These are phyloP conservation scores for Dictyostelium brefeldianum DNA, from an alignment of 78 protist genomes.

Conservation along the genomic window DNA sequence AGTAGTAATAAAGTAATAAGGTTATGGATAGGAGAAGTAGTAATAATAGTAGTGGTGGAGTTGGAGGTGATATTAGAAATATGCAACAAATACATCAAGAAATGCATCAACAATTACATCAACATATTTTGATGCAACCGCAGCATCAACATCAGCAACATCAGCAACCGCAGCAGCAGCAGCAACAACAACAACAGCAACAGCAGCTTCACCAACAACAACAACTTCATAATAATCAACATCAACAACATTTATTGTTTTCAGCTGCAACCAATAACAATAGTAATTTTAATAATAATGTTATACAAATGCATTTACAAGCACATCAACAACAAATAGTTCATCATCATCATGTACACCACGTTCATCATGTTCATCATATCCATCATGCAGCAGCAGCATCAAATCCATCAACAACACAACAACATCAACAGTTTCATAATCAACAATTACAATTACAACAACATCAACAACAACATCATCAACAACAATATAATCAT, in stretches of 20 bases:
- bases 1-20: too few species aligned
- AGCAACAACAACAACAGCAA: neutral
- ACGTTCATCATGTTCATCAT: neutral
- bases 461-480: neutral
- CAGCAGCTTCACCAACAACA: neutral
- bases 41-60: too few species aligned
- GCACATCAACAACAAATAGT: conserved; percentile 16
- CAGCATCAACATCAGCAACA: neutral
- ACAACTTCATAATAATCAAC: neutral
- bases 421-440: conserved; percentile 14
- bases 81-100: conserved; percentile 5
- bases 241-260: too few species aligned
- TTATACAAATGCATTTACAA: neutral
- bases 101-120: neutral
- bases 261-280: neutral
- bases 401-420: neutral
- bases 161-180: neutral
- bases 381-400: neutral
- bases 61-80: neutral
- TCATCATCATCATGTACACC: conserved; percentile 11
- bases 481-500: neutral
- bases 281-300: neutral
- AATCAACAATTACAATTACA: neutral
- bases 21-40: too few species aligned
- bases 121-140: neutral